phyloP scores from a whole-genome alignment of 78 protist genomes.

The Dictyostelium intermedium region DNA sequence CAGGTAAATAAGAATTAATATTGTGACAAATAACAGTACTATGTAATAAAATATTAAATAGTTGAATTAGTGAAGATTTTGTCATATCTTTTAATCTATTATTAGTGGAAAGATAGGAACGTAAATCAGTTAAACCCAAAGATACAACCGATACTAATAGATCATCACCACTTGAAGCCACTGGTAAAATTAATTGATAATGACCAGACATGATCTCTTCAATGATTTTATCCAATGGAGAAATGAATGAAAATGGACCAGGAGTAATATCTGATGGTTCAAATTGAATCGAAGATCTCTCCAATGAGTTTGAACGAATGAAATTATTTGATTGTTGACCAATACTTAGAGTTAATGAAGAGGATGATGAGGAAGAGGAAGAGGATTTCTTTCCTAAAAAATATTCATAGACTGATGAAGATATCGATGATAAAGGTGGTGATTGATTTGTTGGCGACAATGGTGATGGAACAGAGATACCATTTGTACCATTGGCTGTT shows the following conservation, averaged over 20 bases:
- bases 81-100: neutral
- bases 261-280: constrained; percentile 31
- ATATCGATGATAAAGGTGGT: neutral
- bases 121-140: constrained; percentile 13
- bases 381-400: neutral
- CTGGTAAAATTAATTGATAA: constrained; percentile 37
- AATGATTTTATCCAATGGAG: constrained; percentile 55
- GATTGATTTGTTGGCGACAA: constrained; percentile 1
- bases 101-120: neutral
- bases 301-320: neutral
- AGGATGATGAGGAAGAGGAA: neutral
- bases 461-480: constrained; percentile 3
- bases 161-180: constrained; percentile 63
- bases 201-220: constrained; percentile 43
- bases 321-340: neutral
- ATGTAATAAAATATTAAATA: constrained; percentile 31
- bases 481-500: neutral
- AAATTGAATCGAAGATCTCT: neutral
- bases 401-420: neutral
- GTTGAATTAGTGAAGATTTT: neutral
- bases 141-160: constrained; percentile 7
- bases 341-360: neutral
- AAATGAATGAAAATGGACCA: constrained; percentile 11
- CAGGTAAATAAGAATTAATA: neutral
- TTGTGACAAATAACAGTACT: constrained; percentile 21